phyloP scores from a whole-genome alignment of 352 stramenopile genomes.

The Globisporangium parvum region DNA sequence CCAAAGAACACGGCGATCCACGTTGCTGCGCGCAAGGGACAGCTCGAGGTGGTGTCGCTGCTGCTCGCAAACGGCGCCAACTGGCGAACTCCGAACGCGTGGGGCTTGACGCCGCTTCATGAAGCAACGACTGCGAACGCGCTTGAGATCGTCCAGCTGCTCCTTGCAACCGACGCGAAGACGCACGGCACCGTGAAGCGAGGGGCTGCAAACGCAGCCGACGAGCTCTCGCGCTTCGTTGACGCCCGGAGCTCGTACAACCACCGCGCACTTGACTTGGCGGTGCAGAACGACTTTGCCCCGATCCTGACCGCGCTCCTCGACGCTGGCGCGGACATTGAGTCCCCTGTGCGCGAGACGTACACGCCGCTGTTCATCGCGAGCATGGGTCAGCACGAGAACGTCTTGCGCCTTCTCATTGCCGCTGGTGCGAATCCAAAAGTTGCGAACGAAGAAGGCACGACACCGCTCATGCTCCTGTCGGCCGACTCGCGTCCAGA shows the following conservation, averaged over 20 bases:
- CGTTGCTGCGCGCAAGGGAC: neutral
- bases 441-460: neutral
- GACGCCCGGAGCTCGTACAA: neutral
- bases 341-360: neutral
- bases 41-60: neutral
- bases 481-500: neutral
- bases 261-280: neutral
- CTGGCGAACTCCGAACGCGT: neutral
- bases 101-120: neutral
- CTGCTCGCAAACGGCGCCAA: neutral
- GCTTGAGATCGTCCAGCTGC: neutral
- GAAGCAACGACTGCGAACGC: no score
- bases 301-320: neutral
- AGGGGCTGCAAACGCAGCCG: neutral
- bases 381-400: neutral
- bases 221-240: neutral
- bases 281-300: neutral
- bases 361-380: neutral
- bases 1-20: neutral
- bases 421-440: neutral
- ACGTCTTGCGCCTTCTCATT: neutral
- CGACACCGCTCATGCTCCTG: neutral
- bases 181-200: neutral
- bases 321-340: slow-evolving; percentile 1
- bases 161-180: neutral